Base-by-base conservation (phyloP, 2,329 filamentous ascomycete species). In the Fusarium nematophilum region DNA sequence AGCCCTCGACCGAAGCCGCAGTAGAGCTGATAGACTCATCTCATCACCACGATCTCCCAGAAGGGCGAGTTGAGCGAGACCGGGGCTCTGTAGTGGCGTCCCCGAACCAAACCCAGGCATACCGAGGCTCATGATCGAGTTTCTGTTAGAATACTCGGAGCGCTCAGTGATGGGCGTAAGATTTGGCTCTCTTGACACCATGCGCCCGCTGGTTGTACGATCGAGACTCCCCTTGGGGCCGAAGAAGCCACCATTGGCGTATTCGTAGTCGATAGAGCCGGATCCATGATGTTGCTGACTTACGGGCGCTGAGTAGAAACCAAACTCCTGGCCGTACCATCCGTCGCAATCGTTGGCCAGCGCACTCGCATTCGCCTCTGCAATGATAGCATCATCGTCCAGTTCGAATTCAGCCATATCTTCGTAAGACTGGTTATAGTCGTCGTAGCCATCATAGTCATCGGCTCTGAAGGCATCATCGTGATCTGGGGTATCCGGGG, bases 271-370 rank as follows among this genome's bases (percentile, higher is more conserved):
- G 30, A 69, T 40, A 6, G 59, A 80, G 50, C 78, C 77, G 25
- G 77, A 79, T 15, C 80, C 81, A 39, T 81, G 73, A 31, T 75
- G 76, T n/a, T n/a, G n/a, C 9, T 77, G 73, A 13, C 72, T 72
- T 5, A 76, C 64, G 0, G 86, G 84, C 2, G 82, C 80, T 1
- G 93, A 92, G 73, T 97, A 99, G 74, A 99, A 99, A 1, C 93
- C 93, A 70, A 99, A 99, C 73, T 99, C 95, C 65, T 93, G 90
- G 0, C 95, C 95, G 70, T 99, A 99, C 79, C 95, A 96, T 1
- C 92, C 94, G 62, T 97, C 94, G 6, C 89, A 89, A 70, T 99
- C 95, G 65, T 92, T 93, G 38, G 95, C 94, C 7, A 99, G 81
- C 1, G 91, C 95, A 72, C 95, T 93, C 1, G 94, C 93, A 67